Evolutionary conservation across 163 green algal species (phyloP), one percentile per base, ranked within the genome.

Genomic region (Chlamydomonas reinhardtii): DNA sequence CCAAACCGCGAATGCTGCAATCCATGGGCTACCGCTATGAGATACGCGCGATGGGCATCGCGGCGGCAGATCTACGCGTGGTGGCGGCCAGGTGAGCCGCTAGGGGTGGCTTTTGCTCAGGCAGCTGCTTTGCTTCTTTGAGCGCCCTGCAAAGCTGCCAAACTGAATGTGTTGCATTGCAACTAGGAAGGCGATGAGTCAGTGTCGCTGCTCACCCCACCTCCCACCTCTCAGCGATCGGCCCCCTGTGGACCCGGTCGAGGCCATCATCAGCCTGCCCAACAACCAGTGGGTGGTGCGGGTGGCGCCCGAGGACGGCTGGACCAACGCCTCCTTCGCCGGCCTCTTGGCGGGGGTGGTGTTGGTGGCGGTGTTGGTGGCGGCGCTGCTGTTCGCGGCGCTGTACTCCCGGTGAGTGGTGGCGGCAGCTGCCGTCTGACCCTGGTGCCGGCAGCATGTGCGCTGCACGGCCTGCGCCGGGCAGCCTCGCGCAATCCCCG

Each of bases 1-100:
- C 76, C 14, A 64, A 73, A 35, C 76, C 73, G 24, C 61, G 59
- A 2, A 43, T 43, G n/a, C 62, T 83, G 61, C 61, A 39, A 35
- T 34, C n/a, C 22, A 61, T 74, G 62, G 76, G 76, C 24, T 84
- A 84, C 76, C 62, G 76, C 64, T 84, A 75, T 22, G 64, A 75
- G 64, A 35, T 83, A 8, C 59, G 27, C 22, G 62, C 76, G 35
- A 37, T 64, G 35, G 62, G 62, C 24, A n/a, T 64, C 2, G 39
- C 62, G 11, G 34, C 20, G 22, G 4, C 35, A 2, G 9, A 37
- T 19, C 32, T 61, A 34, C 70, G 74, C 0, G 15, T 73, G 24
- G 74, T 82, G 34, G 74, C 74, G 20, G 20, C 74, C 16, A 65
- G 59, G 59, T 65, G 59, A 2, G 56, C 9, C 9, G 17, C 9